A percentile compares a stretch with the other conserved stretches of the same genome.
phyloP scores from a whole-genome alignment of 176 grass and related monocot species.

The Calamus simplicifolius region DNA sequence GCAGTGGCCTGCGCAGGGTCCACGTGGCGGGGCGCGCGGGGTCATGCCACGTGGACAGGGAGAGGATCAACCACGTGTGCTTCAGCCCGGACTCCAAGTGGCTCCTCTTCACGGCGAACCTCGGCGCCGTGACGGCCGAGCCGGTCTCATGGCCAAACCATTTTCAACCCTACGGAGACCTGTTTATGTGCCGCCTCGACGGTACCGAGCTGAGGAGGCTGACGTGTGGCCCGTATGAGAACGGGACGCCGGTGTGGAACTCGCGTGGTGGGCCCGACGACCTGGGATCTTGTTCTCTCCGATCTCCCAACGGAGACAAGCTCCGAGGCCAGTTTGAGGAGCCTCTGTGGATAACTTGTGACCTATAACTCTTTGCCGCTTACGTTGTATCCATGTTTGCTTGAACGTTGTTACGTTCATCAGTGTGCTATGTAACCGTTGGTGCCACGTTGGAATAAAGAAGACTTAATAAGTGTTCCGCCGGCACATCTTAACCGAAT shows the following conservation, averaged over 20 bases:
- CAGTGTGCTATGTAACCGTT: too few species aligned
- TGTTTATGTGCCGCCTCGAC: conserved; percentile 61
- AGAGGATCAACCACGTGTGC: conserved; percentile 92
- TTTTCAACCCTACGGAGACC: conserved; percentile 91
- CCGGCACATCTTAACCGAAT: too few species aligned
- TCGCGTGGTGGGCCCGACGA: neutral
- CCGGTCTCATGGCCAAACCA: conserved; percentile 53
- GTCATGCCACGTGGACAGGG: conserved; percentile 39
- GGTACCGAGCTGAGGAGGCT: conserved; percentile 45
- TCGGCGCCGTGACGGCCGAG: conserved; percentile 49
- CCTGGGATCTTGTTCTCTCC: conserved; percentile 22
- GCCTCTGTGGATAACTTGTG: conserved; percentile 62
- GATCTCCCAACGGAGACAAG: conserved; percentile 21
- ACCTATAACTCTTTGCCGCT: conserved; percentile 9
- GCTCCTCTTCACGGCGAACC: conserved; percentile 80
- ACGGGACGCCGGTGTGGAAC: conserved; percentile 72
- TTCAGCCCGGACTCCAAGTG: conserved; percentile 74
- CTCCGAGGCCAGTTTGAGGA: conserved; percentile 59
- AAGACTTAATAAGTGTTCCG: too few species aligned
- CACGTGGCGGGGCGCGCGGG: conserved; percentile 46
- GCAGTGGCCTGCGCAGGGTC: conserved; percentile 40
- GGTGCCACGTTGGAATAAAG: too few species aligned
- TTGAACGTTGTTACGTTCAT: neutral
- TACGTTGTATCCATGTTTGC: neutral
- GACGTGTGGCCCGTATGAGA: conserved; percentile 80